Base-by-base conservation (phyloP, 2,329 filamentous ascomycete species). In the Penicillium janthinellum region DNA sequence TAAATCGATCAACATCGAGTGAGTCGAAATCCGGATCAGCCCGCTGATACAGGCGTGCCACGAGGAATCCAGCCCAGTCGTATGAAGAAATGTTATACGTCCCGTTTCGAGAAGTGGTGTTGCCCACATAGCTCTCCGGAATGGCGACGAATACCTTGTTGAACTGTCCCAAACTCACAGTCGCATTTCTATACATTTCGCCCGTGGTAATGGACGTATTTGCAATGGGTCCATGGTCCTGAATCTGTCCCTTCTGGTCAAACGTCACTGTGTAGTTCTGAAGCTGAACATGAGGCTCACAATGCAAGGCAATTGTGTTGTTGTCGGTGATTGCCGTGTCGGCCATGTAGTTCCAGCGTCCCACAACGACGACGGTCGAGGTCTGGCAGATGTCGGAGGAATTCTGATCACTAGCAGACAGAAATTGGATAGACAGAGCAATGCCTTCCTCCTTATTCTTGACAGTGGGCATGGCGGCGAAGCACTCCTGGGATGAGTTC, bases 121-220 rank as follows among this genome's bases (percentile, higher is more conserved):
- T 70, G 17, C 70, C 71, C 2, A 69, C 65, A 37, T 69, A 74
- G 44, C 64, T 73, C 52, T 72, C 72, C 1, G 73, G 72, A 12
- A 75, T 74, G 2, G 72, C 66, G 5, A 71, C 71, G 62, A 75
- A 75, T 2, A 73, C 70, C 57, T 73, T 74, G 63, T 75, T 74
- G 60, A 74, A 75, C 45, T 75, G 71, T 1, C 72, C 73, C 31
- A 75, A 58, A 38, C 71, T 74, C 53, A 72, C 56, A 4, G 72
- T 75, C 5, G 72, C 73, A 54, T 75, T 75, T 12, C 71, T 64
- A 42, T 70, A 71, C 71, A 75, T 73, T 10, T 60, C 34, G 2
- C 72, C 73, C 1, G 62, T 55, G 1, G 58, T 64, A 41, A 73
- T 68, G 0, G 54, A 54, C 4, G 64, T 72, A 1, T 67, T 45